phyloP scores from a whole-genome alignment of 2,329 filamentous ascomycete species.

The Neofusicoccum sp. region DNA sequence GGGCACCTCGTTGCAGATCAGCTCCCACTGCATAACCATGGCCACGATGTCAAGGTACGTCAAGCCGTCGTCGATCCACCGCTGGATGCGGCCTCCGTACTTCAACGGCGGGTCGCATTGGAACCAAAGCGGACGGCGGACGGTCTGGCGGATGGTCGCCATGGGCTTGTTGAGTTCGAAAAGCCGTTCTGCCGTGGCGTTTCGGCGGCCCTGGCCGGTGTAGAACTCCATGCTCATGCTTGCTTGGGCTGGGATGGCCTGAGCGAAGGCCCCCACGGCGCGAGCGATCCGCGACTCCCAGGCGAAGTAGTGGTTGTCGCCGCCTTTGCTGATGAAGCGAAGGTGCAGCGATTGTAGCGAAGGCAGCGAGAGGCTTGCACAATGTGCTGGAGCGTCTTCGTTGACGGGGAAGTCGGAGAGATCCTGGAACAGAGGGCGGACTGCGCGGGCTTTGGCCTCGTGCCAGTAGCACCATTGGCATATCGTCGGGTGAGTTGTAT shows the following conservation, averaged over 20 bases:
- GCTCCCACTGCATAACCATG: not conserved
- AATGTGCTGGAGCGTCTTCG: no score
- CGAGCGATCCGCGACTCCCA: not conserved
- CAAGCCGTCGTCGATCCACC: not conserved
- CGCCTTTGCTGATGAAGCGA: not conserved
- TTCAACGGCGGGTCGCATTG: not conserved
- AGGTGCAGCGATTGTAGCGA: not conserved
- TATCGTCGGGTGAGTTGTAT: not conserved
- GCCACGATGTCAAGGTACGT: not conserved
- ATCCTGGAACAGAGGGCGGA: not conserved
- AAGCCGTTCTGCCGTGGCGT: not conserved
- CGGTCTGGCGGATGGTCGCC: not conserved
- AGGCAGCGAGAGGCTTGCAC: not conserved
- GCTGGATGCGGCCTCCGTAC: not conserved
- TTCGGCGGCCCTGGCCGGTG: not conserved
- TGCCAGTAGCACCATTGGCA: conserved; percentile 1
- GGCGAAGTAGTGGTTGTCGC: not conserved
- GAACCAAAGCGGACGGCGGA: not conserved
- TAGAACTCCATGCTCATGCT: not conserved
- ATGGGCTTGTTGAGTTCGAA: not conserved
- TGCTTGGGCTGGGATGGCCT: not conserved
- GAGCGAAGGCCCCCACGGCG: not conserved
- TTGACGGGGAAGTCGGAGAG: not conserved
- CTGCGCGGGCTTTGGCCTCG: not conserved
- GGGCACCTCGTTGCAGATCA: not conserved